Conservation (phyloP, 305 asterid species). For the Fraxinus floribunda region DNA sequence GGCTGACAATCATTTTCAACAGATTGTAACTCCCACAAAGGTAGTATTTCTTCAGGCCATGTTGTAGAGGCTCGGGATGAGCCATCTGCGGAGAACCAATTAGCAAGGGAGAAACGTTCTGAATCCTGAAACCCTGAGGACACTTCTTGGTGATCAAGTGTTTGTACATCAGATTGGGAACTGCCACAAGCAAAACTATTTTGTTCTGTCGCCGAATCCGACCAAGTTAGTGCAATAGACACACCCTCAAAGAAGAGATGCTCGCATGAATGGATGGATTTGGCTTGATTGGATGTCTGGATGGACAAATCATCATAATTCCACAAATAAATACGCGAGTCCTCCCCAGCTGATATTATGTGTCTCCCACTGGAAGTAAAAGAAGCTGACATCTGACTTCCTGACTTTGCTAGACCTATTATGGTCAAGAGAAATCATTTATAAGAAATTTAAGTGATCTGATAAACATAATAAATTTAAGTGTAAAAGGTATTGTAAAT, state of each 20-base stretch:
- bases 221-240: conserved; percentile 67
- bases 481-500: not conserved
- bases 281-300: conserved; percentile 44
- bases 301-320: conserved; percentile 45
- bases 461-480: not conserved
- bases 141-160: conserved; percentile 18
- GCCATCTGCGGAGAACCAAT: conserved; percentile 65
- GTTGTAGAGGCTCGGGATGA: conserved; percentile 49
- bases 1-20: conserved; percentile 16
- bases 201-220: conserved; percentile 20
- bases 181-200: not conserved
- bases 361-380: conserved; percentile 56
- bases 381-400: conserved; percentile 68
- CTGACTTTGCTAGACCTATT: conserved; percentile 65
- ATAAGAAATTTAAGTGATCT: not conserved
- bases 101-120: conserved; percentile 56
- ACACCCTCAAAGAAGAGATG: conserved; percentile 47
- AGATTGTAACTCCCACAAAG: conserved; percentile 29
- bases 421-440: not conserved
- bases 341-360: conserved; percentile 74
- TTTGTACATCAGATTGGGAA: conserved; percentile 18
- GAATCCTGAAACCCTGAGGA: conserved; percentile 38
- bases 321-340: conserved; percentile 73
- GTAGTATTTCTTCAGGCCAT: conserved; percentile 93
- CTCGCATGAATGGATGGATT: conserved; percentile 66